phyloP scores from a whole-genome alignment of 495 filamentous ascomycete genomes.

The Penicillium parvum region DNA sequence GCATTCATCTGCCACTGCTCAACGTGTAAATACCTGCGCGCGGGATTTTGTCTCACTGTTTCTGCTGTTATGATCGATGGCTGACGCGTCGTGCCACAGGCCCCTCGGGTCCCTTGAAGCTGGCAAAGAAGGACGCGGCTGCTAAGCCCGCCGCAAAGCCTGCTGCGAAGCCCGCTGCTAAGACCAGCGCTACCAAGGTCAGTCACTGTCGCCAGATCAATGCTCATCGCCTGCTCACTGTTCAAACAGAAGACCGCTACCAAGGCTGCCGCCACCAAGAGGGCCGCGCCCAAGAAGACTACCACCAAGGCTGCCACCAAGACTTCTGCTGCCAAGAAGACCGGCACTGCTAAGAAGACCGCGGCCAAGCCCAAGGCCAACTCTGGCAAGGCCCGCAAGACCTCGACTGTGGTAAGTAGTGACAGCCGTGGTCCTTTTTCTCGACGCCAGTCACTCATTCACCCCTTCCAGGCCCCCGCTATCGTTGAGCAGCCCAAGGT shows the following conservation, averaged over 20 bases:
- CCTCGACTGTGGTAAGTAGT: constrained; percentile 40
- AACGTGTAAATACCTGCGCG: not conserved
- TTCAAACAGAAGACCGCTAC: constrained; percentile 23
- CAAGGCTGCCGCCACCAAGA: constrained; percentile 44
- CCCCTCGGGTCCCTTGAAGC: constrained; percentile 91
- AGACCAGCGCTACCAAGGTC: constrained; percentile 3
- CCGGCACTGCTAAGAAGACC: constrained; percentile 38
- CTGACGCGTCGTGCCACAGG: constrained; percentile 54
- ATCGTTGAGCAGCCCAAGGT: constrained; percentile 70
- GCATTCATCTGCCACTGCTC: not conserved
- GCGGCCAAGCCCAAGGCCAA: constrained; percentile 44
- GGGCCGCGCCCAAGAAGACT: constrained; percentile 36
- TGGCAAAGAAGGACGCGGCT: constrained; percentile 73
- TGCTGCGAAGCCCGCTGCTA: constrained; percentile 7
- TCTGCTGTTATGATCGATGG: constrained; percentile 12
- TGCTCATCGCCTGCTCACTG: not conserved
- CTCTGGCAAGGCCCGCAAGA: constrained; percentile 53
- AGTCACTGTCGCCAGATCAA: not conserved
- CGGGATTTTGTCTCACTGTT: not conserved
- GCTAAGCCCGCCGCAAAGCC: constrained; percentile 46
- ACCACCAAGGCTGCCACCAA: constrained; percentile 34
- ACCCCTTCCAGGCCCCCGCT: constrained; percentile 51
- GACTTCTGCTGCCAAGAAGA: constrained; percentile 40
- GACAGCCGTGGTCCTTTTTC: not conserved
- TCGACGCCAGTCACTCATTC: constrained; percentile 1